phyloP scores from a whole-genome alignment of 257 asterid genomes.

The Solanum arcanum region DNA sequence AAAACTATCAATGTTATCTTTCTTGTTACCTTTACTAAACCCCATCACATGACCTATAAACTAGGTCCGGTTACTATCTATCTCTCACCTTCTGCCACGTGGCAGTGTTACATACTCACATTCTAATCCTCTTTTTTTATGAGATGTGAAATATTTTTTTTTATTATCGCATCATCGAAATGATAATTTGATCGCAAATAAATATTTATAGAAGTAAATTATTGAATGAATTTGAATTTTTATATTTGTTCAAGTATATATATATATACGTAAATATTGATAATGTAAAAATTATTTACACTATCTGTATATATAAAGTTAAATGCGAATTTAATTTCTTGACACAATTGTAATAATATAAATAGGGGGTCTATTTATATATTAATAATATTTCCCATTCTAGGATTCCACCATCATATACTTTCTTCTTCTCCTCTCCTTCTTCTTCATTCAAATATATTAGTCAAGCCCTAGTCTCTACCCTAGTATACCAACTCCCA shows the following conservation, averaged over 20 bases:
- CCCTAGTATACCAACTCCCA: neutral
- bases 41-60: neutral
- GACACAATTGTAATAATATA: neutral
- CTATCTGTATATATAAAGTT: neutral
- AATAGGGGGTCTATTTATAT: neutral
- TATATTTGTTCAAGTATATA: neutral
- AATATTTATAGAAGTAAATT: neutral
- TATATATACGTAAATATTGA: neutral
- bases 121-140: no score
- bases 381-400: neutral
- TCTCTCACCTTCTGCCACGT: constrained; percentile 1
- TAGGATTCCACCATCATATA: neutral
- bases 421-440: neutral
- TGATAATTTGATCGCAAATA: neutral
- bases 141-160: neutral
- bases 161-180: neutral
- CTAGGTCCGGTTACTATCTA: neutral
- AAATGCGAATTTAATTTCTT: neutral
- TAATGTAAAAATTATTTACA: neutral
- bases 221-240: neutral
- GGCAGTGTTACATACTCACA: neutral
- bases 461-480: neutral
- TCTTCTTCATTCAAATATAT: neutral
- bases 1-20: neutral
- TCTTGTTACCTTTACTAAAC: neutral